A percentile compares a stretch with the other conserved stretches of the same genome.
Conservation (phyloP, 768 basidiomycete species). For the Psilocybe tampanensis region DNA sequence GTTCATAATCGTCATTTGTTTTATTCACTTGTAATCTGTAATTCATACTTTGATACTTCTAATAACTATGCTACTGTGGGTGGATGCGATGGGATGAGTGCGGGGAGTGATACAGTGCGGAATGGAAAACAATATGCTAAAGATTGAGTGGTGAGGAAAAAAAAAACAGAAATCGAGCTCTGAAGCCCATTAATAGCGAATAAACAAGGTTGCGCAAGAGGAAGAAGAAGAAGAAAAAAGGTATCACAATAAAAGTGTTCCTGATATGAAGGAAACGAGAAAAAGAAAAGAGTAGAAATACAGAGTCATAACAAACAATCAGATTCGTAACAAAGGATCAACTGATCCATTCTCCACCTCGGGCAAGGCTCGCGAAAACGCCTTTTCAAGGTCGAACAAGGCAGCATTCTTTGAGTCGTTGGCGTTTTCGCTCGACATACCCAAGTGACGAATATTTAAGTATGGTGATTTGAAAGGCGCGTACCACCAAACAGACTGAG, state of each 20-base stretch:
- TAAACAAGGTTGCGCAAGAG: background rate
- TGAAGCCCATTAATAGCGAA: background rate
- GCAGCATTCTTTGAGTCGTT: too few relatives aligned
- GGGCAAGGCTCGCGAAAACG: constrained; percentile 72
- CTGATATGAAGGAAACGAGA: background rate
- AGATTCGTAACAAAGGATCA: background rate
- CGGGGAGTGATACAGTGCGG: background rate
- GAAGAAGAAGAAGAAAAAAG: background rate
- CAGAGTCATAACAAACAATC: background rate
- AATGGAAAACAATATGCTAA: background rate
- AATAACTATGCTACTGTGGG: background rate
- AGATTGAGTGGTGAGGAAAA: background rate
- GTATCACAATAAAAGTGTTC: background rate
- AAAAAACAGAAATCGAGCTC: background rate
- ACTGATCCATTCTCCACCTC: constrained; percentile 65
- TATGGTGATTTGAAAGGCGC: too few relatives aligned
- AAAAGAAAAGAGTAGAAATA: background rate
- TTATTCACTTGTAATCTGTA: background rate
- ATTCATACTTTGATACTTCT: background rate
- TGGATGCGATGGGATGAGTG: background rate
- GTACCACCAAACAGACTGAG: too few relatives aligned
- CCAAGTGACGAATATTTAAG: too few relatives aligned
- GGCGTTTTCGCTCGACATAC: background rate
- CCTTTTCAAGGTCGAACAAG: constrained; percentile 16
- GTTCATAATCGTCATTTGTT: background rate